phyloP scores from a whole-genome alignment of 1,284 basidiomycete genomes.

The Boletellus deceptivus region DNA sequence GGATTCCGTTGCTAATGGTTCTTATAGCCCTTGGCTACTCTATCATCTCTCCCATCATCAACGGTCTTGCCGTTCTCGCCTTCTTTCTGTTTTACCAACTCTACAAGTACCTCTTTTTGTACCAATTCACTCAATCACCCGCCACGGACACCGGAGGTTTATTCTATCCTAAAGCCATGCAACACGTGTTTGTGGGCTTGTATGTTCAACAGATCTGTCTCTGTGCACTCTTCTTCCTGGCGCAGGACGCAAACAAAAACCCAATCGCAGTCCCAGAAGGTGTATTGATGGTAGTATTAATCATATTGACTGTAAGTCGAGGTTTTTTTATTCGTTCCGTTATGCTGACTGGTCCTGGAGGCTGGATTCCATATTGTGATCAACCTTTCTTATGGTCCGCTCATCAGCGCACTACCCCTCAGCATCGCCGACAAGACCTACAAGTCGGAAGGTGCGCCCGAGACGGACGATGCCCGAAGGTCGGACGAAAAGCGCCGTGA shows the following conservation, averaged over 20 bases:
- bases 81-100: conserved; percentile 85
- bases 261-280: conserved; percentile 70
- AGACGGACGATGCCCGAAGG: conserved; percentile 18
- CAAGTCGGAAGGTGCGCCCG: conserved; percentile 31
- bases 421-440: conserved; percentile 73
- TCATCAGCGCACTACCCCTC: conserved; percentile 68
- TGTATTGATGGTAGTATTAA: conserved; percentile 80
- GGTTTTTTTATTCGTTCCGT: background rate
- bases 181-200: conserved; percentile 90
- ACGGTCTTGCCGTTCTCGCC: conserved; percentile 80
- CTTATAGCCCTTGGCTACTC: conserved; percentile 71
- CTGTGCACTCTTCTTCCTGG: conserved; percentile 86
- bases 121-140: conserved; percentile 73
- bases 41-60: conserved; percentile 92
- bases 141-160: conserved; percentile 86
- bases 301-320: conserved; percentile 70
- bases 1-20: conserved; percentile 9
- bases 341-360: conserved; percentile 35
- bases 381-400: conserved; percentile 66
- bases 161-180: conserved; percentile 94
- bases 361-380: conserved; percentile 67
- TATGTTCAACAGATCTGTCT: conserved; percentile 84
- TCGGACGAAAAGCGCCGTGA: conserved; percentile 16
- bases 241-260: conserved; percentile 49
- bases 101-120: conserved; percentile 90